Evolutionary conservation across 768 basidiomycete species (phyloP), one percentile per base, ranked within the genome.

Genomic region (Kwoniella dendrophila): DNA sequence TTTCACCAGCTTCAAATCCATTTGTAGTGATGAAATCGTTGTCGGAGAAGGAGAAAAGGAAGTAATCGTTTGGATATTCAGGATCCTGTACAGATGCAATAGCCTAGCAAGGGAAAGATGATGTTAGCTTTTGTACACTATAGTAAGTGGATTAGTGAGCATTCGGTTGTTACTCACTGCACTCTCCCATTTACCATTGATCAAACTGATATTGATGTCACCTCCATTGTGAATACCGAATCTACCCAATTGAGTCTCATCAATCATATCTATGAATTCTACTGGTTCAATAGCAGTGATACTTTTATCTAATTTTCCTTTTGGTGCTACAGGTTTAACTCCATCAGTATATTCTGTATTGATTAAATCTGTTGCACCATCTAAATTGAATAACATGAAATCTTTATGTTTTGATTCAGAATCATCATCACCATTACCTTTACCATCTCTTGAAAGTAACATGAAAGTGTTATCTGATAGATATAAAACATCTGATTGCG

Each of bases 141-240:
- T 41, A 10, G 36, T 12, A 30, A 49, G 27, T 20, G 20, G 8
- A 8, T n/a, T n/a, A n/a, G n/a, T n/a, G n/a, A n/a, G n/a, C n/a
- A n/a, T n/a, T n/a, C n/a, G n/a, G n/a, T n/a, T n/a, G n/a, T n/a
- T n/a, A 67, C 65, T 58, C 45, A 67, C 84, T 14, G 87, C 79
- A 1, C 84, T 85, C 69, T 88, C 87, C 86, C 86, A 88, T 77
- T 88, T 88, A 0, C 82, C 83, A 62, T 83, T 83, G 50, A 88
- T 83, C n/a, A 87, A 80, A 0, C 83, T 84, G 33, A 79, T 63
- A 63, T 86, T 83, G 56, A 67, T 68, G 32, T 59, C 68, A 18
- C 68, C 65, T 40, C 62, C 70, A 44, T 77, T 77, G 34, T 87
- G 86, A 20, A 88, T 78, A 8, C 87, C 87, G 64, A 88, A 88